Conservation (phyloP, 192 early-diverging fungal genomes). For the Martensiomyces pterosporus region DNA sequence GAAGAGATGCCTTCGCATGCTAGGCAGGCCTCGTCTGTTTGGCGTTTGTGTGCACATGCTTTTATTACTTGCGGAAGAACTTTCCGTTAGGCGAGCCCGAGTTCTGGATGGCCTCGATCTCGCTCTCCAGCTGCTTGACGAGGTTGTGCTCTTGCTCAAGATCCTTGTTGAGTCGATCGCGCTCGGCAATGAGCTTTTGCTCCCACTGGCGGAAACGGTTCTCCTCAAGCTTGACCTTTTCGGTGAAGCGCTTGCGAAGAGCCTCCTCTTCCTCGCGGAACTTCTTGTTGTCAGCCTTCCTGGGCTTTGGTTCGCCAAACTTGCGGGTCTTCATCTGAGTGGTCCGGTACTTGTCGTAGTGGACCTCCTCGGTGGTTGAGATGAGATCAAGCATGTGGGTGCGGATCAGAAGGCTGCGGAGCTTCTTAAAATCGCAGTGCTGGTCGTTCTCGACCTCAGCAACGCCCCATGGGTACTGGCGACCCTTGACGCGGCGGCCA, state of each 20-base stretch:
- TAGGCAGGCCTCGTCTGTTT: no score
- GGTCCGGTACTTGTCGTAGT: constrained; percentile 93
- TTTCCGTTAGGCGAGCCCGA: constrained; percentile 47
- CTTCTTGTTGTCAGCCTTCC: constrained; percentile 80
- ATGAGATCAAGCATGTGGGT: constrained; percentile 98
- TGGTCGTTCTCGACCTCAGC: constrained; percentile 98
- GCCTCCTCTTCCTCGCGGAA: constrained; percentile 98
- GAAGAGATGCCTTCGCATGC: no score
- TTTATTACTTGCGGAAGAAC: constrained; percentile 52
- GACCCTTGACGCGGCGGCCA: constrained; percentile 89
- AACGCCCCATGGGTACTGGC: constrained; percentile 98
- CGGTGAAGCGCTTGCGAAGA: constrained; percentile 93
- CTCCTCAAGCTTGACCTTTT: constrained; percentile 96
- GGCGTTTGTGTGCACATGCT: neutral
- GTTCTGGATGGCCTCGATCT: constrained; percentile 55
- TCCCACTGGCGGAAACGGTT: constrained; percentile 99
- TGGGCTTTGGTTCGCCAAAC: constrained; percentile 79
- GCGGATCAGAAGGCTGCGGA: constrained; percentile 92
- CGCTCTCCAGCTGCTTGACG: constrained; percentile 90
- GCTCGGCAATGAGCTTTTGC: constrained; percentile 88
- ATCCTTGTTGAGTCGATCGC: constrained; percentile 98
- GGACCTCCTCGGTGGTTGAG: constrained; percentile 84
- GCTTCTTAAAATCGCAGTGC: constrained; percentile 97
- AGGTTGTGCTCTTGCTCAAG: constrained; percentile 90
- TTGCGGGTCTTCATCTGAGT: constrained; percentile 85